phyloP scores from a whole-genome alignment of 2,329 filamentous ascomycete genomes.

The Cladosporium sphaerospermum region DNA sequence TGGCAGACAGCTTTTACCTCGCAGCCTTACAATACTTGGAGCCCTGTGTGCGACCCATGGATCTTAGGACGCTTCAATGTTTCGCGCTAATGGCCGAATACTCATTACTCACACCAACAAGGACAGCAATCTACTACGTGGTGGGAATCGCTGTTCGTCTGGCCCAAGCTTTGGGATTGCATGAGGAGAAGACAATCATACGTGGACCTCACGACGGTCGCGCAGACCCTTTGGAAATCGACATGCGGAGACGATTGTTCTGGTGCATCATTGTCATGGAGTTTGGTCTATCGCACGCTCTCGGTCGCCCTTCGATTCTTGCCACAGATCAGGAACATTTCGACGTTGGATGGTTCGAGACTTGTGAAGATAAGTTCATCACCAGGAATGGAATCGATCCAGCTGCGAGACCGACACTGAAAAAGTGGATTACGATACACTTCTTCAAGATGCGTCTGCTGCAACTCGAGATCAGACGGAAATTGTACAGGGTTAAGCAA shows the following conservation, averaged over 20 bases:
- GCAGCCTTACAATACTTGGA: constrained; percentile 82
- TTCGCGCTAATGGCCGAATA: constrained; percentile 83
- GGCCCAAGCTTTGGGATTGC: constrained; percentile 80
- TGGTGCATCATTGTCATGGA: constrained; percentile 91
- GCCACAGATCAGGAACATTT: constrained; percentile 76
- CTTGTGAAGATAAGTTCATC: constrained; percentile 77
- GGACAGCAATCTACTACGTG: constrained; percentile 89
- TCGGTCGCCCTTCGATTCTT: constrained; percentile 81
- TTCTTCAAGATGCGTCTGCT: constrained; percentile 86
- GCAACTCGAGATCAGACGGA: constrained; percentile 80
- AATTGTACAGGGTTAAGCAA: constrained; percentile 78
- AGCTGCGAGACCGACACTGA: constrained; percentile 59
- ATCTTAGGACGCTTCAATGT: constrained; percentile 84
- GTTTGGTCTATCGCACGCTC: constrained; percentile 75
- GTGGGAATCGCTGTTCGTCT: constrained; percentile 82
- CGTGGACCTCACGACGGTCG: constrained; percentile 53
- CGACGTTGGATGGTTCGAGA: constrained; percentile 78
- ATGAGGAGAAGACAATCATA: constrained; percentile 81
- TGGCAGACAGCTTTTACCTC: constrained; percentile 92
- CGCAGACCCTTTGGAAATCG: constrained; percentile 68
- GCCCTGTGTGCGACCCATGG: constrained; percentile 76
- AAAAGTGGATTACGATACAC: constrained; percentile 85
- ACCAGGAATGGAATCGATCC: constrained; percentile 67
- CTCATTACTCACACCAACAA: constrained; percentile 83
- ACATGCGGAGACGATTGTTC: constrained; percentile 80